Evolutionary conservation across 1,284 basidiomycete genomes (phyloP).

Genomic region (Irpex sp.): DNA sequence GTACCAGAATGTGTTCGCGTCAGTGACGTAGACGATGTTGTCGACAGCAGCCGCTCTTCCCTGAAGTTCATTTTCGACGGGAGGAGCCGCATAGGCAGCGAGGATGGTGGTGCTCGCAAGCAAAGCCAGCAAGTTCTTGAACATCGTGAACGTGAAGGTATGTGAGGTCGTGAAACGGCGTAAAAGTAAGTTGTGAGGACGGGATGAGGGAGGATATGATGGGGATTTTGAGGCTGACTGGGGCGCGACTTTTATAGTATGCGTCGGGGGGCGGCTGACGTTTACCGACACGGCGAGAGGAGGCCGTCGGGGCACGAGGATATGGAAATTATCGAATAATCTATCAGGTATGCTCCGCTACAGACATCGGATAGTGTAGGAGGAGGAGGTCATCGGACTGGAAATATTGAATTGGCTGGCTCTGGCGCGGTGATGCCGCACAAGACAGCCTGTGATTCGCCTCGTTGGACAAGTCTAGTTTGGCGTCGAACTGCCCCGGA

Average conservation of each 20-base stretch:
- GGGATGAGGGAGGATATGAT: too few relatives aligned
- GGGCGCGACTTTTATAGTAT: background rate
- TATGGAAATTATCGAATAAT: background rate
- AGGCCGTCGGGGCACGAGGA: background rate
- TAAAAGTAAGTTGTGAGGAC: background rate
- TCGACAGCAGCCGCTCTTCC: slow-evolving; percentile 23
- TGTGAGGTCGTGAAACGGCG: background rate
- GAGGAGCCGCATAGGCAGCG: slow-evolving; percentile 7
- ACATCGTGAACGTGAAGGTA: background rate
- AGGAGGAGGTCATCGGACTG: background rate
- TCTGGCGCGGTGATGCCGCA: background rate
- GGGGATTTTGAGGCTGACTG: background rate
- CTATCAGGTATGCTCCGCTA: too few relatives aligned
- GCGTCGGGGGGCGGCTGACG: background rate
- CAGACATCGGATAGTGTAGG: background rate
- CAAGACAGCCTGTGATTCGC: too few relatives aligned
- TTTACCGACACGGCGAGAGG: background rate
- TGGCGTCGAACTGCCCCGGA: too few relatives aligned
- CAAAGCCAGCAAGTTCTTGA: slow-evolving; percentile 2
- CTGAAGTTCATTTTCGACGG: slow-evolving; percentile 6
- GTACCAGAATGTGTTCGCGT: slow-evolving; percentile 37
- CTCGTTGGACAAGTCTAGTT: too few relatives aligned
- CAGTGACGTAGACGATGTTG: slow-evolving; percentile 44
- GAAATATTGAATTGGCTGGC: background rate
- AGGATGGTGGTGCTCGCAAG: slow-evolving; percentile 6